These are phyloP conservation scores for Cucumis cinereus DNA, from an alignment of 306 rosid genomes.

Conservation along the genomic window DNA sequence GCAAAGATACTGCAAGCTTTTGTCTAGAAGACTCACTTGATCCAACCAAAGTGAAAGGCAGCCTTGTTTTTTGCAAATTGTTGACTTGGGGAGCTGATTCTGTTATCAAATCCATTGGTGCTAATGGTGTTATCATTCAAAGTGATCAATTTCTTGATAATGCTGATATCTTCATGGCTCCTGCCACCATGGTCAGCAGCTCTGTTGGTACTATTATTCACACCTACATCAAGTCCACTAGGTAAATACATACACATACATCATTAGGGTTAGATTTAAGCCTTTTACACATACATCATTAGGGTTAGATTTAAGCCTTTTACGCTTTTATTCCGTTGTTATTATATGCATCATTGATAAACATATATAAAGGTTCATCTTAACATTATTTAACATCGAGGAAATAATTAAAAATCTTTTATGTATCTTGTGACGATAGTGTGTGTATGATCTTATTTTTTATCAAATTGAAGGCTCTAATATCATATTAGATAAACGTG, in stretches of 20 bases:
- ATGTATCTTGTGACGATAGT: too few relatives aligned
- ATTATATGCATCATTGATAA: too few relatives aligned
- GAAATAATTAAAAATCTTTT: accelerated
- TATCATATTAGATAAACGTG: too few relatives aligned
- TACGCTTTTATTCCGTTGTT: too few relatives aligned
- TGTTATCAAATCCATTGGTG: conserved; percentile 52
- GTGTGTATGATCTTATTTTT: too few relatives aligned
- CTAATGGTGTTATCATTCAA: conserved; percentile 48
- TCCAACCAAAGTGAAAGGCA: conserved; percentile 53
- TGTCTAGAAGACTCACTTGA: conserved; percentile 34
- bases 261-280: too few relatives aligned
- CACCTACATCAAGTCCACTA: conserved; percentile 43
- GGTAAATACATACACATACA: conserved; percentile 16
- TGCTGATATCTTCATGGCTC: conserved; percentile 64
- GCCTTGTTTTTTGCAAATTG: conserved; percentile 39
- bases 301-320: too few relatives aligned
- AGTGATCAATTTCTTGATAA: conserved; percentile 30
- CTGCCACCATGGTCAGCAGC: conserved; percentile 46
- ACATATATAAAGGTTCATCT: too few relatives aligned
- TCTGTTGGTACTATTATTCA: conserved; percentile 25
- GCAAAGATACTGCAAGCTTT: conserved; percentile 35
- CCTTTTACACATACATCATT: too few relatives aligned
- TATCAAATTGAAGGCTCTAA: too few relatives aligned
- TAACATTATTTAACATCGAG: too few relatives aligned
- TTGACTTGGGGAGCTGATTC: conserved; percentile 48